A percentile compares a stretch with the other conserved stretches of the same genome.
These are phyloP conservation scores for Aspergillus niger DNA, from an alignment of 2,329 filamentous ascomycete species.

Conservation along the genomic window DNA sequence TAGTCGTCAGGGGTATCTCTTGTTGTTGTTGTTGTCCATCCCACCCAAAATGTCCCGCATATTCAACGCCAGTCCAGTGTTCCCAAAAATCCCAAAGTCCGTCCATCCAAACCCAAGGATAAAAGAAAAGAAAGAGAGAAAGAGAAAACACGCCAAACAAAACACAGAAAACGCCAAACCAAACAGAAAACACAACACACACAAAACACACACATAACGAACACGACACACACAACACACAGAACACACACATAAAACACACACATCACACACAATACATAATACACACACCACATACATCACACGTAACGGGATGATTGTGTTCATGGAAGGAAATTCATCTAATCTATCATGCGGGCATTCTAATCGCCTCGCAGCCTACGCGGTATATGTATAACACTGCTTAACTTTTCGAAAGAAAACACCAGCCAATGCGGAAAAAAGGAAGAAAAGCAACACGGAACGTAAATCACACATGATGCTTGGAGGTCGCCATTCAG, in stretches of 20 bases:
- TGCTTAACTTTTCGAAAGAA: slow-evolving; percentile 34
- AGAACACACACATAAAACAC: slow-evolving; percentile 22
- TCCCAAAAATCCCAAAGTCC: slow-evolving; percentile 10
- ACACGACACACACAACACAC: slow-evolving; percentile 24
- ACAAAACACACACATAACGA: slow-evolving; percentile 18
- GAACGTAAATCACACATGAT: slow-evolving; percentile 23
- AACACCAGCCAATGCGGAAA: slow-evolving; percentile 16
- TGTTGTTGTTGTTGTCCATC: not conserved
- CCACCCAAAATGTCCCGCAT: not conserved
- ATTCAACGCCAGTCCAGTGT: slow-evolving; percentile 6
- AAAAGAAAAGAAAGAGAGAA: slow-evolving; percentile 11
- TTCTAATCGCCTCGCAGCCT: slow-evolving; percentile 32
- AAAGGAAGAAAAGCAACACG: slow-evolving; percentile 15
- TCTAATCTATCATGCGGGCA: slow-evolving; percentile 40
- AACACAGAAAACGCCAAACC: slow-evolving; percentile 10
- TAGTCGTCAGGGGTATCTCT: not conserved
- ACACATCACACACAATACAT: slow-evolving; percentile 28
- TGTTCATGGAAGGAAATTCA: slow-evolving; percentile 39
- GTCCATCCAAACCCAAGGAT: slow-evolving; percentile 11
- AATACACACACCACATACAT: slow-evolving; percentile 29
- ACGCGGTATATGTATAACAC: slow-evolving; percentile 35
- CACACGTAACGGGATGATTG: slow-evolving; percentile 35
- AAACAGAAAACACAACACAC: slow-evolving; percentile 12
- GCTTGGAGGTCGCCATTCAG: slow-evolving; percentile 20
- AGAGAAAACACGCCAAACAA: slow-evolving; percentile 13